phyloP scores from a whole-genome alignment of 1,284 basidiomycete species.

The Trichosporon faecale region DNA sequence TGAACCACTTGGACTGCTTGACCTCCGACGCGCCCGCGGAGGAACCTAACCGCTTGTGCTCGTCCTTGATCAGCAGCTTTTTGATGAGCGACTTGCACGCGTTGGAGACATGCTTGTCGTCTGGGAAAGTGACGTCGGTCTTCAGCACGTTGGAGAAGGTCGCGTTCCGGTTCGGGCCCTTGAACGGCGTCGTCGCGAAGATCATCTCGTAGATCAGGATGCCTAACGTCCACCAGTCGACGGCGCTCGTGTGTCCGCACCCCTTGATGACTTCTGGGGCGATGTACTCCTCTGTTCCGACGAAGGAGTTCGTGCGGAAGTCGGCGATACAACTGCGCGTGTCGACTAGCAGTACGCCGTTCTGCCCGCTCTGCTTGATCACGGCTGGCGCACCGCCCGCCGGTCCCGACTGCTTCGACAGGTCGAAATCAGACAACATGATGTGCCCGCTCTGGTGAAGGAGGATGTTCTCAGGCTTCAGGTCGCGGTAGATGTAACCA shows the following conservation, averaged over 20 bases:
- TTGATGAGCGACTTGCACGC: slow-evolving; percentile 82
- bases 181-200: slow-evolving; percentile 98
- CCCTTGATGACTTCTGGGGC: slow-evolving; percentile 98
- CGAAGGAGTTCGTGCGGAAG: slow-evolving; percentile 97
- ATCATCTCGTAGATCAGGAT: slow-evolving; percentile 99
- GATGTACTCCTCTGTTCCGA: slow-evolving; percentile 98
- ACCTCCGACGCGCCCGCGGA: slow-evolving; percentile 95
- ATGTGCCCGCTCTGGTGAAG: slow-evolving; percentile 98
- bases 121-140: slow-evolving; percentile 82
- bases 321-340: slow-evolving; percentile 96
- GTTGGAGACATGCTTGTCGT: slow-evolving; percentile 77
- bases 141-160: slow-evolving; percentile 95
- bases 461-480: slow-evolving; percentile 99
- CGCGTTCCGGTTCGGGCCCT: slow-evolving; percentile 87
- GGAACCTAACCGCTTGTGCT: slow-evolving; percentile 82
- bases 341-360: slow-evolving; percentile 80
- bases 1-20: slow-evolving; percentile 99
- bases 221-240: slow-evolving; percentile 99
- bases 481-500: slow-evolving; percentile 98
- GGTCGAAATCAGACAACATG: slow-evolving; percentile 98
- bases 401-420: slow-evolving; percentile 90
- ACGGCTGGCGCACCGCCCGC: slow-evolving; percentile 83
- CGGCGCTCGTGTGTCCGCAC: slow-evolving; percentile 93
- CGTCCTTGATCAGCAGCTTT: slow-evolving; percentile 89
- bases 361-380: slow-evolving; percentile 80